A percentile compares a stretch with the other conserved stretches of the same genome.
These are phyloP conservation scores for Alternaria gaisen DNA, from an alignment of 2,329 filamentous ascomycete genomes.

Conservation along the genomic window DNA sequence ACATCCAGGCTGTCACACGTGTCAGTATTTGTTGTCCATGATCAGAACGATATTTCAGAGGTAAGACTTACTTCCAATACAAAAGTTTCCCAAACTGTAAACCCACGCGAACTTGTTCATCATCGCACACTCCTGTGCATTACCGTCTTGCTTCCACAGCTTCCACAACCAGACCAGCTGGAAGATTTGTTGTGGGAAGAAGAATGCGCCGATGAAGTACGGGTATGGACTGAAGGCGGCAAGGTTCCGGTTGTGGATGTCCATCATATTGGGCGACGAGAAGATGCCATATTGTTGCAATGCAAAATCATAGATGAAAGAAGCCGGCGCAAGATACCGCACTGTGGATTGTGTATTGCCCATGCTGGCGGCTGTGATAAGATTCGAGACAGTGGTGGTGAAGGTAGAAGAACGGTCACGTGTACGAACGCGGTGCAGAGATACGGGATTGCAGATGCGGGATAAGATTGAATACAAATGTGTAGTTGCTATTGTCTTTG, in stretches of 20 bases:
- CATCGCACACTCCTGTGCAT: constrained; percentile 55
- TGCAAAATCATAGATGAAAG: constrained; percentile 66
- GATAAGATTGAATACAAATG: background rate
- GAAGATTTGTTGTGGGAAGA: constrained; percentile 68
- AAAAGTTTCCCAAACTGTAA: constrained; percentile 66
- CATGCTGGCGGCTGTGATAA: constrained; percentile 1
- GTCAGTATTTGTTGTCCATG: background rate
- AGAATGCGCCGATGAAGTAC: constrained; percentile 67
- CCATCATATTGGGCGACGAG: constrained; percentile 66
- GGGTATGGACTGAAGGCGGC: constrained; percentile 68
- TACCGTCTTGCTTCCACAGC: constrained; percentile 60
- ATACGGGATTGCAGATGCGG: background rate
- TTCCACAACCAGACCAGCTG: constrained; percentile 67
- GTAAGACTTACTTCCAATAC: constrained; percentile 62
- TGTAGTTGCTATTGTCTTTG: constrained; percentile 5
- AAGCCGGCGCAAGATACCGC: constrained; percentile 62
- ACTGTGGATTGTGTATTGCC: constrained; percentile 64
- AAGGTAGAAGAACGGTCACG: background rate
- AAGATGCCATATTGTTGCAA: constrained; percentile 69
- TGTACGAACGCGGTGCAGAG: background rate
- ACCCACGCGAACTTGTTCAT: constrained; percentile 66
- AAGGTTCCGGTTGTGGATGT: constrained; percentile 65
- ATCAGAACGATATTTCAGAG: background rate
- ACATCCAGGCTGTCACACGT: constrained; percentile 61
- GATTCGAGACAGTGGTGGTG: background rate